phyloP scores from a whole-genome alignment of 1,284 basidiomycete genomes.

The Ceratobasidium sp. region DNA sequence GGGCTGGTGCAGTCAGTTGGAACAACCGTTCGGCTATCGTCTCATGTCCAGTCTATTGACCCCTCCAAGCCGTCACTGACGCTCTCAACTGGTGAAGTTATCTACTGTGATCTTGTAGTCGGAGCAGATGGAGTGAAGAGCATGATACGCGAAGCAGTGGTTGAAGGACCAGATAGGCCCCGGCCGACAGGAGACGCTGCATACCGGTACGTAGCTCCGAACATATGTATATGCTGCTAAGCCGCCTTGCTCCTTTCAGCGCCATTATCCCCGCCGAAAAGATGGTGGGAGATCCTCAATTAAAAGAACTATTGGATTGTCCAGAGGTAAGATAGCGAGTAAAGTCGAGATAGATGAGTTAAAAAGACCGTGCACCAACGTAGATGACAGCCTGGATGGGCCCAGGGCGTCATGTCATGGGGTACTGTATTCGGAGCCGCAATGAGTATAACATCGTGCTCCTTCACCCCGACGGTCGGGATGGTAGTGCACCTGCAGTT shows the following conservation, averaged over 20 bases:
- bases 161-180: constrained; percentile 59
- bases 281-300: constrained; percentile 46
- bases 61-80: constrained; percentile 59
- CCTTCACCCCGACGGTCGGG: constrained; percentile 43
- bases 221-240: not conserved
- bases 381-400: constrained; percentile 49
- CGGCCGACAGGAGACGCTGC: constrained; percentile 68
- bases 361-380: constrained; percentile 31
- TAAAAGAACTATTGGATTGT: constrained; percentile 45
- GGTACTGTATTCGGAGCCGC: constrained; percentile 43
- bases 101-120: constrained; percentile 66
- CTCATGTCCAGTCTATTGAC: constrained; percentile 64
- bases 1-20: constrained; percentile 63
- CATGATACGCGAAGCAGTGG: constrained; percentile 65
- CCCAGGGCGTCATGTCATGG: constrained; percentile 48
- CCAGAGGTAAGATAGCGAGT: constrained; percentile 23
- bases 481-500: constrained; percentile 22
- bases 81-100: constrained; percentile 60
- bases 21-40: constrained; percentile 64
- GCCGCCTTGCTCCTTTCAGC: constrained; percentile 7
- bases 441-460: constrained; percentile 48
- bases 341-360: constrained; percentile 6
- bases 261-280: constrained; percentile 47
- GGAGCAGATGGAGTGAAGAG: constrained; percentile 72
- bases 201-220: constrained; percentile 54